Evolutionary conservation across 2,329 filamentous ascomycete species (phyloP), one percentile per base, ranked within the genome.

Genomic region (Cadophora sp.): DNA sequence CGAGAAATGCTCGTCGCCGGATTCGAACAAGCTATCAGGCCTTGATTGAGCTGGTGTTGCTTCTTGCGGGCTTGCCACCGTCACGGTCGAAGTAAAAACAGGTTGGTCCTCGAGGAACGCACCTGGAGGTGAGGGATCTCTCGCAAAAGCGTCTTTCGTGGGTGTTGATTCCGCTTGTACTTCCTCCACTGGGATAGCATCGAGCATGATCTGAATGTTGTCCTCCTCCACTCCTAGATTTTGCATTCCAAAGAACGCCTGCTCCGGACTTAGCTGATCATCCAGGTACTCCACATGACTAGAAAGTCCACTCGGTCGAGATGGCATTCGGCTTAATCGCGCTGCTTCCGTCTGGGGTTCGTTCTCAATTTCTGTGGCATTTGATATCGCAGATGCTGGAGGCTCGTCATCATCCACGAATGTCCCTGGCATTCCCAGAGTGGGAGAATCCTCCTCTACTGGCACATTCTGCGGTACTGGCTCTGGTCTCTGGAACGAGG

Each of bases 351-450:
- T 87, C 76, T 93, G 91, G 26, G 89, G 84, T 73, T 93, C 91
- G n/a, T 83, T 85, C 72, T 94, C 92, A 72, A 93, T 92, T 73
- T 92, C 89, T 0, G 91, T 93, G 8, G 80, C 81, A 58, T 80
- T 81, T 6, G 91, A 91, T 16, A 87, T 76, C 3, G 89, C 86
- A 19, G 90, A 91, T 37, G 79, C 79, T 1, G 88, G 88, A 37
- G 81, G 79, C 53, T 86, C 81, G 34, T 88, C 84, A 14, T 78
- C 75, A 24, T 80, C 79, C 11, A 79, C 77, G 76, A 91, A 89
- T 73, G 85, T 85, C 11, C 89, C 89, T 4, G 90, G 89, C 68
- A 92, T 85, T 6, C 88, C 90, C 19, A 93, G 79, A 2, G 88
- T 87, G 9, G 90, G 90, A 31, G 90, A 92, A 73, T 91, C 89